Conservation (phyloP, 441 rosid species). For the Lepidium campestre region DNA sequence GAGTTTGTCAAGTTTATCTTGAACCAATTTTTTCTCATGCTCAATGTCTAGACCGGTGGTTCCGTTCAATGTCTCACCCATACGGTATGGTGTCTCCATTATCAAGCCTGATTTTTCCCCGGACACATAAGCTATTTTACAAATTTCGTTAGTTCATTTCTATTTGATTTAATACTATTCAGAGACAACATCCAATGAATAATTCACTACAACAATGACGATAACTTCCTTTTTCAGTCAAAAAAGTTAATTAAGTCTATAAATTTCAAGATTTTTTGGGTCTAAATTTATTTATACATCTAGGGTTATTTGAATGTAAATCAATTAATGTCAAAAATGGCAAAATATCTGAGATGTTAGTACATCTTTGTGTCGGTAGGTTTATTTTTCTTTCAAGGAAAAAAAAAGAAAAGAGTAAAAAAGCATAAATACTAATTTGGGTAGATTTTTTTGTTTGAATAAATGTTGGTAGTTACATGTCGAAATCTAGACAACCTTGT, state of each 20-base stretch:
- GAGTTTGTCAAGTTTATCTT: constrained; percentile 42
- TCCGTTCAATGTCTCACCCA: constrained; percentile 70
- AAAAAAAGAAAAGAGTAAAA: neutral
- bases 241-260: too few relatives aligned
- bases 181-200: too few relatives aligned
- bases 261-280: too few relatives aligned
- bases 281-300: too few relatives aligned
- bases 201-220: too few relatives aligned
- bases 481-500: neutral
- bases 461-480: neutral
- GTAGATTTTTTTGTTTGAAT: neutral
- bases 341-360: neutral
- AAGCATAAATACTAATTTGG: neutral
- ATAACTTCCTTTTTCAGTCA: too few relatives aligned
- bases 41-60: constrained; percentile 52
- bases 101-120: constrained; percentile 72
- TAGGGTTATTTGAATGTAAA: neutral
- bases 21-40: constrained; percentile 35
- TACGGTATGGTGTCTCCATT: constrained; percentile 37
- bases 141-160: neutral
- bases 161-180: neutral
- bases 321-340: neutral
- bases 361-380: neutral
- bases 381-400: neutral
- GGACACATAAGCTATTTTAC: constrained; percentile 59